A percentile compares a stretch with the other conserved stretches of the same genome.
phyloP scores from a whole-genome alignment of 164 flowering plant genomes.

The Berberis vulgaris region DNA sequence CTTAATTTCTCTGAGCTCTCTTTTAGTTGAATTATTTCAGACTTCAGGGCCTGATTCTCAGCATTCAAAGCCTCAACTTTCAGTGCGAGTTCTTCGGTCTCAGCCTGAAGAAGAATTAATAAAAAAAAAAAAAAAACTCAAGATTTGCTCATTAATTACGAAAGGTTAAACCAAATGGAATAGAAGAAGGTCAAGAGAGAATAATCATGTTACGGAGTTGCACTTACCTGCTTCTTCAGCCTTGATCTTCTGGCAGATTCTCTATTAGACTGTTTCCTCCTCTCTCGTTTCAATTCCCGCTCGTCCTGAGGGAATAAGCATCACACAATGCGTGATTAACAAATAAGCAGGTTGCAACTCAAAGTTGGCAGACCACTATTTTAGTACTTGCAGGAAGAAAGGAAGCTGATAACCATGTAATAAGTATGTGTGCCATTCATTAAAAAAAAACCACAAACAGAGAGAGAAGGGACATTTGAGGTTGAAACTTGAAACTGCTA shows the following conservation, averaged over 20 bases:
- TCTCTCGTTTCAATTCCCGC: constrained; percentile 76
- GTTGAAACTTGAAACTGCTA: too few species aligned
- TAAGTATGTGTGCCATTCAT: too few species aligned
- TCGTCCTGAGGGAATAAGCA: constrained; percentile 42
- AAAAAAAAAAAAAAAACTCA: neutral
- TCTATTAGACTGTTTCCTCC: constrained; percentile 92
- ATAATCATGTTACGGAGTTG: neutral
- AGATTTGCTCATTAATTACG: neutral
- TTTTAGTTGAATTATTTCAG: constrained; percentile 48
- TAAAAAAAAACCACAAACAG: too few species aligned
- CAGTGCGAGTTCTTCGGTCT: constrained; percentile 69
- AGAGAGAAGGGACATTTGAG: too few species aligned
- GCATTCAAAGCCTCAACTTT: constrained; percentile 60
- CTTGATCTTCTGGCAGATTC: constrained; percentile 98
- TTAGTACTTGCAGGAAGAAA: too few species aligned
- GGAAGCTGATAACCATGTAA: too few species aligned
- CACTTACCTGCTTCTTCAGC: constrained; percentile 81
- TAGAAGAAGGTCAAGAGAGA: neutral
- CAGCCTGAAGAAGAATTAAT: constrained; percentile 43
- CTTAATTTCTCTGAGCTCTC: constrained; percentile 59
- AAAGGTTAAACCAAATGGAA: neutral
- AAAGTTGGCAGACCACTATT: too few species aligned
- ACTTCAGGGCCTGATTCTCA: constrained; percentile 61
- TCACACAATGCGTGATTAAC: neutral
- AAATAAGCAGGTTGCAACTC: neutral